phyloP scores from a whole-genome alignment of 176 grass and related monocot genomes.

The Echinochloa phyllopogon region DNA sequence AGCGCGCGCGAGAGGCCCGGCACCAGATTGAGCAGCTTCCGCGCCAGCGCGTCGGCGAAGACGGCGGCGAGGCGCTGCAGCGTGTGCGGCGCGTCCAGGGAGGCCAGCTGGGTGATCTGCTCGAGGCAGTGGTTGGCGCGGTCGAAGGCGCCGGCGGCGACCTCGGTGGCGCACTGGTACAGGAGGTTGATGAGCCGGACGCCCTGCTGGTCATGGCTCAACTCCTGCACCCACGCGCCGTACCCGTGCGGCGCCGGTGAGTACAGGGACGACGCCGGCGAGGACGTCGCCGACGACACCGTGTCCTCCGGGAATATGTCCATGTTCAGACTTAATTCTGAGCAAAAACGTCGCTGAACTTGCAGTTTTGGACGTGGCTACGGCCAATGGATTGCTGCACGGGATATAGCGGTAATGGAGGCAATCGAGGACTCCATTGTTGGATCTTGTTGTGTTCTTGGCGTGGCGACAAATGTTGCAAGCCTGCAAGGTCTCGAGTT shows the following conservation, averaged over 20 bases:
- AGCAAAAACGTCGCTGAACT: not conserved
- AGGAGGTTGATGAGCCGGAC: conserved; percentile 48
- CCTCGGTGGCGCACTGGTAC: conserved; percentile 54
- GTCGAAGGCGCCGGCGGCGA: conserved; percentile 47
- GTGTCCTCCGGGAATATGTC: conserved; percentile 41
- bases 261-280: conserved; percentile 55
- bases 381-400: not conserved
- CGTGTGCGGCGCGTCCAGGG: conserved; percentile 54
- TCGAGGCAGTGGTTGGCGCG: conserved; percentile 55
- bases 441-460: not conserved
- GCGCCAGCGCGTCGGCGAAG: conserved; percentile 69
- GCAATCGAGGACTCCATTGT: conserved; percentile 5
- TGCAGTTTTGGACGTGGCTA: not conserved
- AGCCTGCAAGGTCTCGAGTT: conserved; percentile 37
- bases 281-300: conserved; percentile 49
- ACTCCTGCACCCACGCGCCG: conserved; percentile 41
- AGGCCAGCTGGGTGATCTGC: conserved; percentile 56
- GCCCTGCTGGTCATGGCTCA: conserved; percentile 48
- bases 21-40: conserved; percentile 44
- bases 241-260: conserved; percentile 31
- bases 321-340: not conserved
- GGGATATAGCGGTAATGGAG: not conserved
- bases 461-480: conserved; percentile 29
- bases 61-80: conserved; percentile 67
- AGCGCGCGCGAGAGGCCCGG: conserved; percentile 43